Conservation (phyloP, 805 yeast species). For the Kodamaea kakaduensis region DNA sequence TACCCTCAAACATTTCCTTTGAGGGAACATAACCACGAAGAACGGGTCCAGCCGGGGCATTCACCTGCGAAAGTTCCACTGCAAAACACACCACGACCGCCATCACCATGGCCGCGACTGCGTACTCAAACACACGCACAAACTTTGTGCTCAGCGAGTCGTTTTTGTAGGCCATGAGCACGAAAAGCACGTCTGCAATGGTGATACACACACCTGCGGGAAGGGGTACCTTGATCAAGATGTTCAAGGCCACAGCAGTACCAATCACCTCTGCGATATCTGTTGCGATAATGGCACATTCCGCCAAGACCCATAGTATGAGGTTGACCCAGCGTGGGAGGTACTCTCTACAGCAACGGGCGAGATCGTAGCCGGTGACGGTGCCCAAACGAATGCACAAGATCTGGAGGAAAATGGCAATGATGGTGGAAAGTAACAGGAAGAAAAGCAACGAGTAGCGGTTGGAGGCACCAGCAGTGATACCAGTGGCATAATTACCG, state of each 20-base stretch:
- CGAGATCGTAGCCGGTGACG: constrained; percentile 47
- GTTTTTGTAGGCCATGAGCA: constrained; percentile 44
- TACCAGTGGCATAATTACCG: constrained; percentile 49
- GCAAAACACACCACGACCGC: constrained; percentile 45
- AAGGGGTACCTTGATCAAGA: constrained; percentile 40
- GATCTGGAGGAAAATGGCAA: constrained; percentile 45
- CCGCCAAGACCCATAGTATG: constrained; percentile 41
- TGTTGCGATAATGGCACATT: constrained; percentile 47
- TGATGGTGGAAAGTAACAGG: constrained; percentile 39
- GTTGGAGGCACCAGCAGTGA: constrained; percentile 46
- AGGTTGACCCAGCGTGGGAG: constrained; percentile 39
- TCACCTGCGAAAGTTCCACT: constrained; percentile 38
- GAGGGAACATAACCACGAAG: constrained; percentile 46
- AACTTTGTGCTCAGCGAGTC: constrained; percentile 37
- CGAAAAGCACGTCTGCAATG: constrained; percentile 43
- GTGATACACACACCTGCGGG: constrained; percentile 49
- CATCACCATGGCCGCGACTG: constrained; percentile 40
- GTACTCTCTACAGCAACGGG: constrained; percentile 39
- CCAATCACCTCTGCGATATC: constrained; percentile 55
- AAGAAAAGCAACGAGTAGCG: constrained; percentile 40
- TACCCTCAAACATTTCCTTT: constrained; percentile 36
- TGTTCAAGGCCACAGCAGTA: constrained; percentile 48
- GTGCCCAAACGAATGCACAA: constrained; percentile 46
- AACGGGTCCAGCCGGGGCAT: constrained; percentile 28
- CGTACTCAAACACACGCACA: constrained; percentile 36